Base-by-base conservation (phyloP, 129 eudicot species). In the Chrysanthemum lavandulifolium region DNA sequence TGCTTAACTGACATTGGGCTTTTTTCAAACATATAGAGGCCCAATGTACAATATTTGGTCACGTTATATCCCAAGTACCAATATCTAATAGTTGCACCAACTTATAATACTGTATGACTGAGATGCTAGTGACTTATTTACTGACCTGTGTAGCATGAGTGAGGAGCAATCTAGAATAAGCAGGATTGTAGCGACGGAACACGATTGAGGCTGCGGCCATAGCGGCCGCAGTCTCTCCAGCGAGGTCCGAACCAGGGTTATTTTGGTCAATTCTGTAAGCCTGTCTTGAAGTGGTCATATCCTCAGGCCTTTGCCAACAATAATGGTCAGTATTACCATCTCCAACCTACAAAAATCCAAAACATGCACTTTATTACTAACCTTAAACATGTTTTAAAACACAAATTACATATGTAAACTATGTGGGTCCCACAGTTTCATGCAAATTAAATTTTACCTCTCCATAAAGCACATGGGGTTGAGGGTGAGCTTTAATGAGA, bases 291-390 rank as follows among this genome's bases (percentile, higher is more conserved):
- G 97, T 91, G 15, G 88, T 82, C 97, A 91, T 91, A 75, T 88
- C 97, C 80, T 91, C 97, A 13, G 96, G 92, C 84, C 97, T 73
- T 77, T 91, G 92, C 97, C 96, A 91, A 56, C 97, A 91, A 31
- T 76, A 78, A 62, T 91, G 97, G 33, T 91, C 97, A 16, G 90
- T 82, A 13, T 88, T 73, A 10, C 92, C 96, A 56, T 91, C 97
- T n/a, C 97, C 97, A 14, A 91, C 97, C 94, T 87, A 62, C 10
- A 43, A 13, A 55, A 52, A 27, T 7, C 65, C 78, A 78, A 70
- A 72, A 19, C 61, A 33, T 25, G 18, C 57, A 65, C 31, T 45
- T 10, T 72, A 77, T 15, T 6, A 50, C 40, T 4, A 13, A 40
- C 43, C 25, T 5, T 45, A 48, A 11, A 48, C 3, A 8, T 47